phyloP scores from a whole-genome alignment of 257 asterid genomes.

The Nicotiana tomentosiformis region DNA sequence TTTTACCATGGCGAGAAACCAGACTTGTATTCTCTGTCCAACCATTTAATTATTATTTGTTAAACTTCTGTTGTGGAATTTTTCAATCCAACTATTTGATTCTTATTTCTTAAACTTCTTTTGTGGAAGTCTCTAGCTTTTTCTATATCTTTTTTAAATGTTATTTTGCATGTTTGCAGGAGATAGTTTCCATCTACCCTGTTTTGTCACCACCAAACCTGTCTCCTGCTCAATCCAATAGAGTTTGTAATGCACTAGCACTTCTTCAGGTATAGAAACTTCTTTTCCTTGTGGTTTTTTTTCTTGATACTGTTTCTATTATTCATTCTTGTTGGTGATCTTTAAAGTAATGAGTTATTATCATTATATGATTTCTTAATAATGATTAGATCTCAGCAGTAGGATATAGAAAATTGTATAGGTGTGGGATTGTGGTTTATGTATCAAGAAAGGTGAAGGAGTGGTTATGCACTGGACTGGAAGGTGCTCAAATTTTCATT shows the following conservation, averaged over 20 bases:
- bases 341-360: not conserved
- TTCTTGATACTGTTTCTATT: not conserved
- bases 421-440: not conserved
- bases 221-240: conserved; percentile 26
- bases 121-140: not conserved
- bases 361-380: not conserved
- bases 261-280: conserved; percentile 36
- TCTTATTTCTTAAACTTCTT: not conserved
- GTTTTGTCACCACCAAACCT: conserved; percentile 28
- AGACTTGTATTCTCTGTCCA: not conserved
- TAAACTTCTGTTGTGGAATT: not conserved
- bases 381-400: not conserved
- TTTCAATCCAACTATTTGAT: not conserved
- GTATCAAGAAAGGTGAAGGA: not conserved
- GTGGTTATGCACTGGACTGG: not conserved
- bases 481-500: not conserved
- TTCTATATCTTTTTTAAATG: conserved; percentile 7
- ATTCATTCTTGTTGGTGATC: not conserved
- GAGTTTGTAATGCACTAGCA: conserved; percentile 34
- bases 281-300: not conserved
- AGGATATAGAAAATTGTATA: not conserved
- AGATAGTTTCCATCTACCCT: conserved; percentile 27
- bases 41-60: not conserved
- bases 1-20: not conserved
- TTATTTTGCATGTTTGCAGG: conserved; percentile 19